These are phyloP conservation scores for Cordyceps tenuipes DNA, from an alignment of 2,329 filamentous ascomycete species.

Conservation along the genomic window DNA sequence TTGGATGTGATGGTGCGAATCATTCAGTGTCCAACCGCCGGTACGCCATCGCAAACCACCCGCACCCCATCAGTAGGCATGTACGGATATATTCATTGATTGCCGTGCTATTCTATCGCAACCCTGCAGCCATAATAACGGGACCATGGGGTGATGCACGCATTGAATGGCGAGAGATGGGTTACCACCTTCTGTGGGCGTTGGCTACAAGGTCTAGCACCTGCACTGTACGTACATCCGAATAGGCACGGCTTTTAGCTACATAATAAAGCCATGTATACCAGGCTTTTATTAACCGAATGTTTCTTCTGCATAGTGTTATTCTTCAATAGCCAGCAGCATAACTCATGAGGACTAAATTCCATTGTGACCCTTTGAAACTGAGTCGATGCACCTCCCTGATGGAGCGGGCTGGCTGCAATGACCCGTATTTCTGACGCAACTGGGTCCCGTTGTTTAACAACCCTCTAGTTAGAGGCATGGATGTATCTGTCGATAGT, in stretches of 20 bases:
- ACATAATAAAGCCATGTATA: too few relatives aligned
- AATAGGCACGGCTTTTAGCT: too few relatives aligned
- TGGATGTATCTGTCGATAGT: too few relatives aligned
- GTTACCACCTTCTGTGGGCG: neutral
- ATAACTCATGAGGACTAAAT: neutral
- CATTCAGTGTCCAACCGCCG: too few relatives aligned
- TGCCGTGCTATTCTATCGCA: slow-evolving; percentile 5
- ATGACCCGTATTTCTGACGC: too few relatives aligned
- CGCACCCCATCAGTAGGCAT: neutral
- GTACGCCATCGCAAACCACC: neutral
- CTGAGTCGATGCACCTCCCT: neutral
- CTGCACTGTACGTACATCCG: neutral
- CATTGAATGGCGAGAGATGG: slow-evolving; percentile 3
- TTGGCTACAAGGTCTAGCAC: neutral
- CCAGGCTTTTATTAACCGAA: too few relatives aligned
- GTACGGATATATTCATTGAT: neutral
- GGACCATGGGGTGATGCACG: slow-evolving; percentile 4
- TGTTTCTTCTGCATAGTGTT: too few relatives aligned
- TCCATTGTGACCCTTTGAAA: slow-evolving; percentile 1
- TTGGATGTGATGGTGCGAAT: too few relatives aligned
- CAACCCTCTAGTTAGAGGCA: too few relatives aligned
- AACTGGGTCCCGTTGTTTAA: too few relatives aligned
- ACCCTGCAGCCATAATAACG: slow-evolving; percentile 1
- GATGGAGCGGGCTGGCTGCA: neutral
- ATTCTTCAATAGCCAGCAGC: too few relatives aligned